phyloP scores from a whole-genome alignment of 371 early-diverging fungal genomes.

The Catenaria anguillulae region DNA sequence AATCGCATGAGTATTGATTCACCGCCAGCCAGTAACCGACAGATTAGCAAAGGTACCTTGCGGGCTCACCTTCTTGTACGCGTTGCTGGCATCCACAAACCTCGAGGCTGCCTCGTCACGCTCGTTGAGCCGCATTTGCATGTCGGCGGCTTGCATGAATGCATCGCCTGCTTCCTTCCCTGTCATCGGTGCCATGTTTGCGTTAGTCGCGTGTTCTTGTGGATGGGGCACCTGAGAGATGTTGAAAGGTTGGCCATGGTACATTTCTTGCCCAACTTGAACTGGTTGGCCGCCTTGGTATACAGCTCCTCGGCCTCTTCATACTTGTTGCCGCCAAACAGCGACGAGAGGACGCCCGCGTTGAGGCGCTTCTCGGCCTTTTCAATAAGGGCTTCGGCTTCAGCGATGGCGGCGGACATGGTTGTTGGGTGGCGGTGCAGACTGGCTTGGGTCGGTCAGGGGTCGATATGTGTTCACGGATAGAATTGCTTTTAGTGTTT shows the following conservation, averaged over 20 bases:
- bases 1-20: too few relatives aligned
- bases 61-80: conserved; percentile 64
- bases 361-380: conserved; percentile 59
- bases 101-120: conserved; percentile 67
- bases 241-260: too few relatives aligned
- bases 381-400: conserved; percentile 25
- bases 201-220: too few relatives aligned
- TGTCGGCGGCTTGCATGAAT: conserved; percentile 60
- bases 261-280: conserved; percentile 79
- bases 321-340: conserved; percentile 74
- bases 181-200: too few relatives aligned
- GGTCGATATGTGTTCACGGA: too few relatives aligned
- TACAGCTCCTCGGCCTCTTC: conserved; percentile 89
- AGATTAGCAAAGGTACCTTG: conserved; percentile 39
- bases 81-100: conserved; percentile 72
- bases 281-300: conserved; percentile 72
- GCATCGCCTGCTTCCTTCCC: conserved; percentile 88
- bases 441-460: neutral
- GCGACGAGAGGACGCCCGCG: conserved; percentile 33
- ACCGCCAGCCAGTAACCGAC: too few relatives aligned
- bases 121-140: conserved; percentile 34
- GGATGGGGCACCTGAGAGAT: neutral
- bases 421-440: conserved; percentile 4
- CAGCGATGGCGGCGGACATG: conserved; percentile 1
- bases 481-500: too few relatives aligned